Base-by-base conservation (phyloP, 257 asterid species). In the Sherardia arvensis region DNA sequence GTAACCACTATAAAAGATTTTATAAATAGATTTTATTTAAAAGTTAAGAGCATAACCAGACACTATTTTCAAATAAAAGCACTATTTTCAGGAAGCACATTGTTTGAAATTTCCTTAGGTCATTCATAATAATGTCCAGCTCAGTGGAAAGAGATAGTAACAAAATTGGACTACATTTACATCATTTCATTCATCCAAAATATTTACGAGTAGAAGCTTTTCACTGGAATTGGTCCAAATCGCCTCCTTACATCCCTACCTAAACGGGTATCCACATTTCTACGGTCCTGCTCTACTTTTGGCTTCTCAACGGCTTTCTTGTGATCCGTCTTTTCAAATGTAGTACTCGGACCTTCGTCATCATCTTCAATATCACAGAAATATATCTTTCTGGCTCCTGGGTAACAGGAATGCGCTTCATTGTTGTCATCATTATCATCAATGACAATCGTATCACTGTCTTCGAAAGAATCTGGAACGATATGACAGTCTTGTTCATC, bases 391-490 rank as follows among this genome's bases (percentile, higher is more conserved):
- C 30, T 45, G 36, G 38, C 60, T 63, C 21, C 74, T 20, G 17
- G 49, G 38, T 0, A 10, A 25, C 23, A 60, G 33, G 45, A 53
- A 43, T 29, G 26, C 43, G 25, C 64, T 43, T 15, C 51, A 15
- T 17, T 15, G 3, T 43, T 20, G 1, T 43, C 51, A 43, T 43
- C 51, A 28, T 53, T 5, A 38, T 70, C 53, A n/a, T 55, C 36
- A 62, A 18, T 53, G 26, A 23, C 60, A 0, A 28, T 20, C 32
- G 2, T 43, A 21, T 25, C 30, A 30, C 26, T 61, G 64, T 72
- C 88, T 33, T 81, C 95, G 61, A 77, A 86, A 17, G 91, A 89
- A 80, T 89, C 95, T 71, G 78, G 82, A 62, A 79, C 82, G 7
- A 81, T 67, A 57, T 72, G 67, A 23, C 74, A 57, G 23, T 56